Percentiles rank a stretch among this genome's conserved stretches.
These are phyloP conservation scores for Lactarius akahatsu DNA, from an alignment of 768 basidiomycete genomes.

Conservation along the genomic window DNA sequence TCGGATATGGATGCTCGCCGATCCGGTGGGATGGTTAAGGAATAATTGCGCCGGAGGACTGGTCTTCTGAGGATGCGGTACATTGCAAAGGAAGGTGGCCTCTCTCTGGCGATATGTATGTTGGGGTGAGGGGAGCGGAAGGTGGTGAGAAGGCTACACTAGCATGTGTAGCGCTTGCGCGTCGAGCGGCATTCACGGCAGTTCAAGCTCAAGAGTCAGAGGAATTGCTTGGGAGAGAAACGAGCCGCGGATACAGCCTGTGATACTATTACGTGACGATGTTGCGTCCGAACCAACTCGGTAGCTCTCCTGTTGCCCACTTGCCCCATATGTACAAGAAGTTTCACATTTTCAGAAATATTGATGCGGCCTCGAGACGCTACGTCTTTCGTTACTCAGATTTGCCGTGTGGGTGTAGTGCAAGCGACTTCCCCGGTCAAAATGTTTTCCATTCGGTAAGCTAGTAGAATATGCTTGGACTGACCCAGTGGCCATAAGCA, in stretches of 20 bases:
- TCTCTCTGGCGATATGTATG: neutral
- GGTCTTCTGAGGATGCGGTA: neutral
- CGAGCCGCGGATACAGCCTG: neutral
- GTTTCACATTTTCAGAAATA: too few species aligned
- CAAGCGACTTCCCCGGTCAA: too few species aligned
- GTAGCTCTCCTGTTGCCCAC: too few species aligned
- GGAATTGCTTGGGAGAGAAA: neutral
- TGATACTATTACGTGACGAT: too few species aligned
- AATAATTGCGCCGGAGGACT: neutral
- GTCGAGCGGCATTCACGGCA: slow-evolving; percentile 2
- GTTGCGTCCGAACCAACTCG: too few species aligned
- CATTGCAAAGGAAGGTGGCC: neutral
- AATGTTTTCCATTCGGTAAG: too few species aligned
- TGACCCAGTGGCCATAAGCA: too few species aligned
- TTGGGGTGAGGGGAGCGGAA: neutral
- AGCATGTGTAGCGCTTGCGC: neutral
- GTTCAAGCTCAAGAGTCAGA: neutral
- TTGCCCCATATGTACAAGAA: too few species aligned
- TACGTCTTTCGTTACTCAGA: too few species aligned
- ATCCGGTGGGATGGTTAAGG: neutral
- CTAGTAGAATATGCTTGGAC: too few species aligned
- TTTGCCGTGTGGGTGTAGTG: too few species aligned
- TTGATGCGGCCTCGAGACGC: too few species aligned
- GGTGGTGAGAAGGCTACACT: neutral
- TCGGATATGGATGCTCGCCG: neutral